Percentiles rank a stretch among this genome's conserved stretches.
phyloP scores from a whole-genome alignment of 2,329 filamentous ascomycete genomes.

The Didymella pinodella region DNA sequence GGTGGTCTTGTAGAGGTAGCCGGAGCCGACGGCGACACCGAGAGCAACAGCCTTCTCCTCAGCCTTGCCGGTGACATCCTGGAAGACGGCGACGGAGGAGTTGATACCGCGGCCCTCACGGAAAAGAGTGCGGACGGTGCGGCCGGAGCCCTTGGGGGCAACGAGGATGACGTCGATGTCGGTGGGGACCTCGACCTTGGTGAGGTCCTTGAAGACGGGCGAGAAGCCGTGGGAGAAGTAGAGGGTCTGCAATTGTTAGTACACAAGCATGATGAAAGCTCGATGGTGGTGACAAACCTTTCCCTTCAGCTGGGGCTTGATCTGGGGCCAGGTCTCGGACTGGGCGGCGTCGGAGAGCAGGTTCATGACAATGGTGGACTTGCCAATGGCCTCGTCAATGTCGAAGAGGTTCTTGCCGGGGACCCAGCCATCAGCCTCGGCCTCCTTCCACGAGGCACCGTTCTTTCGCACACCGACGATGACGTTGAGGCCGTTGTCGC shows the following conservation, averaged over 20 bases:
- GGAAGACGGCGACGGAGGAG: conserved; percentile 97
- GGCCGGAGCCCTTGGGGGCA: conserved; percentile 98
- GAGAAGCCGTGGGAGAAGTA: conserved; percentile 99
- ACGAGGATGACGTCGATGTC: conserved; percentile 99
- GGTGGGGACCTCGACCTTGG: conserved; percentile 94
- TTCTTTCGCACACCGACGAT: conserved; percentile 99
- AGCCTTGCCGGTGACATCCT: conserved; percentile 97
- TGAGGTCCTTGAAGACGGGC: conserved; percentile 99
- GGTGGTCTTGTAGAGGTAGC: conserved; percentile 99
- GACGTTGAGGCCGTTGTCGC: conserved; percentile 99
- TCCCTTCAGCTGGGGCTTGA: conserved; percentile 99
- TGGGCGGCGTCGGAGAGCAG: conserved; percentile 96
- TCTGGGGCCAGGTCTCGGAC: conserved; percentile 96
- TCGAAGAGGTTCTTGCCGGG: conserved; percentile 99
- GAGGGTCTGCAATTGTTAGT: conserved; percentile 74
- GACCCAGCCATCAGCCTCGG: conserved; percentile 95
- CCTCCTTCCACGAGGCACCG: conserved; percentile 98
- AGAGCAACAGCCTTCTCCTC: conserved; percentile 97
- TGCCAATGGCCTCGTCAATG: conserved; percentile 92
- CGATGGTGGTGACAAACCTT: conserved; percentile 69
- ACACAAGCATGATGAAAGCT: neutral
- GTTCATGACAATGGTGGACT: conserved; percentile 98
- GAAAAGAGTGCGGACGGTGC: conserved; percentile 98
- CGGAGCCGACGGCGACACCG: conserved; percentile 94
- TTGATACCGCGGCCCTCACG: conserved; percentile 99